Conservation (phyloP, 768 basidiomycete species). For the Lentinus brumalis region DNA sequence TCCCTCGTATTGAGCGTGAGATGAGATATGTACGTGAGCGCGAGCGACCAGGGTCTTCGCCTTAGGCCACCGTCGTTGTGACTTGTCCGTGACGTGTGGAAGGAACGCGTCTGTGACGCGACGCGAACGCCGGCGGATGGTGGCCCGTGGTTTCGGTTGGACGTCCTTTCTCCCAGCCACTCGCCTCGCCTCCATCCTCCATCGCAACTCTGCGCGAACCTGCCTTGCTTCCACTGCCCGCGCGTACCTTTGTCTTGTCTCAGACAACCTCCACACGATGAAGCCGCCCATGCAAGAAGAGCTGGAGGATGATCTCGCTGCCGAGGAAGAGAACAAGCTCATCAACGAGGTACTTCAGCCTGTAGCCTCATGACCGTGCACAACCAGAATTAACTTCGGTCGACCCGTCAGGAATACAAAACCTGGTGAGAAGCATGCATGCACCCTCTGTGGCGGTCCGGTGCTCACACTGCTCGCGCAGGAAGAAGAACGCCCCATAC, state of each 20-base stretch:
- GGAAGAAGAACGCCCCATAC: conserved; percentile 98
- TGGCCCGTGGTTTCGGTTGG: background rate
- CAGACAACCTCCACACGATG: conserved; percentile 32
- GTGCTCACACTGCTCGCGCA: conserved; percentile 32
- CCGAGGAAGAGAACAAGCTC: conserved; percentile 86
- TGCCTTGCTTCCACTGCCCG: background rate
- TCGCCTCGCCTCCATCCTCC: background rate
- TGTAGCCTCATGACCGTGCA: background rate
- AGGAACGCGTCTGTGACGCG: conserved; percentile 22
- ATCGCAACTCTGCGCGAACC: background rate
- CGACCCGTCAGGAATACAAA: conserved; percentile 71
- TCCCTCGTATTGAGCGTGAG: background rate
- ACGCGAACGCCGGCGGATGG: conserved; percentile 15
- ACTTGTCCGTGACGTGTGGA: conserved; percentile 13
- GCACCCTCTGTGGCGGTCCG: background rate
- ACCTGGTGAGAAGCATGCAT: conserved; percentile 55
- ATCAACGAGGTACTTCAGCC: conserved; percentile 72
- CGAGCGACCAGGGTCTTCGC: background rate
- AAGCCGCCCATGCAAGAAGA: conserved; percentile 59
- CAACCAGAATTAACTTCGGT: background rate
- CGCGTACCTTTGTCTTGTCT: background rate
- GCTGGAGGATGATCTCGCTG: conserved; percentile 76
- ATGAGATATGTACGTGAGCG: background rate
- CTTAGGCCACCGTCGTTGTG: background rate
- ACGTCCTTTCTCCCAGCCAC: conserved; percentile 11